phyloP scores from a whole-genome alignment of 164 flowering plant genomes.

The Nelumbo lutea region DNA sequence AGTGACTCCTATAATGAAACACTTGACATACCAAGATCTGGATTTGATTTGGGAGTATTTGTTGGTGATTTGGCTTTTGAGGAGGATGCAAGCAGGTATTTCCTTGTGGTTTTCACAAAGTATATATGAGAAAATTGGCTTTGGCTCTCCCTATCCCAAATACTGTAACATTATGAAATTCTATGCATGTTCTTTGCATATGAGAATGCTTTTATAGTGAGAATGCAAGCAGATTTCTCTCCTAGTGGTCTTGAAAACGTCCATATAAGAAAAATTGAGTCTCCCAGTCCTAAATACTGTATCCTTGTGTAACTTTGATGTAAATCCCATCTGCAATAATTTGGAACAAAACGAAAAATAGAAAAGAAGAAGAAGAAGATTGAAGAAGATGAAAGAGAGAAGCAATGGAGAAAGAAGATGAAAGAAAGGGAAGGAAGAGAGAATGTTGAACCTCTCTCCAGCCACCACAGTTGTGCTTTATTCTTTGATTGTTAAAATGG shows the following conservation, averaged over 20 bases:
- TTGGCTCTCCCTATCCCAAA: neutral
- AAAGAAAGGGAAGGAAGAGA: too few species aligned
- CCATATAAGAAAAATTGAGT: neutral
- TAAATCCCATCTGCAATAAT: too few species aligned
- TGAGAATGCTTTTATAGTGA: neutral
- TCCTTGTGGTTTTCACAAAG: neutral
- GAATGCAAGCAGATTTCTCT: neutral
- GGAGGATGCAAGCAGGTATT: constrained; percentile 70
- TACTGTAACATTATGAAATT: neutral
- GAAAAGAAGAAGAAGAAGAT: too few species aligned
- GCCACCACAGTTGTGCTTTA: too few species aligned
- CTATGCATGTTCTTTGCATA: neutral
- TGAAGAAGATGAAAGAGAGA: too few species aligned
- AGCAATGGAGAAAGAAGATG: too few species aligned
- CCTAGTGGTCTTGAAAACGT: neutral
- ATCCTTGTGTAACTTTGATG: too few species aligned
- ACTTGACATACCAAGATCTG: constrained; percentile 32
- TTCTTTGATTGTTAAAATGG: too few species aligned
- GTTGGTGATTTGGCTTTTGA: constrained; percentile 81
- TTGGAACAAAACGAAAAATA: too few species aligned
- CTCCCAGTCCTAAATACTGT: too few species aligned
- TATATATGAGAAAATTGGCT: neutral
- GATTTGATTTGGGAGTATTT: constrained; percentile 70
- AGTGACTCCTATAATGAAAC: constrained; percentile 25
- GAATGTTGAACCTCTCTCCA: too few species aligned